Base-by-base conservation (phyloP, 495 filamentous ascomycete species). In the Penicillium manginii region DNA sequence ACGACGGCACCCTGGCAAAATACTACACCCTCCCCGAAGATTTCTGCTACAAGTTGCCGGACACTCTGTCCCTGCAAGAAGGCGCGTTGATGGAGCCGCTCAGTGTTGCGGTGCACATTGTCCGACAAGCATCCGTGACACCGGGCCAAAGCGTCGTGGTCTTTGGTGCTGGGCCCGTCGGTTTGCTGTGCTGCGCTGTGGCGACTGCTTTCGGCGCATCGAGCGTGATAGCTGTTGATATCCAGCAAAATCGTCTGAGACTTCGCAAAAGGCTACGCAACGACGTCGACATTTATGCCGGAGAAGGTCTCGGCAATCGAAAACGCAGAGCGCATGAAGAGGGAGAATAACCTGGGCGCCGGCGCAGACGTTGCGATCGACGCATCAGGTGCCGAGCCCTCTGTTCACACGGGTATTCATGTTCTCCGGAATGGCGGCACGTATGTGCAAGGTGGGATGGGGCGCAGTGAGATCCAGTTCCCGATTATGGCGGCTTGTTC, bases 401-500 rank as follows among this genome's bases (percentile, higher is more conserved):
- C 77, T 9, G 78, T 86, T 17, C 75, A 82, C 60, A 79, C 79
- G 0, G 83, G 81, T 7, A 78, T 84, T 26, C 74, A 83, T 54
- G 77, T 78, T 29, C 66, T 82, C 10, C 78, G 76, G 35, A 74
- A 71, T 52, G 83, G 83, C 9, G 83, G 84, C 12, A 84, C 77
- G 6, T 86, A 82, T 58, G 83, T 87, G 3, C 84, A 88, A 64
- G 83, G 79, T 43, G 85, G 84, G 15, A 82, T 87, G 79, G 84
- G 83, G 0, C 78, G 78, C 48, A 78, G 77, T 59, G 81, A 84
- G 64, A 79, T 84, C 45, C 67, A 61, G 2, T 83, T 85, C 64
- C 83, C 84, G 1, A 85, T 86, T 58, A 83, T 80, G 67, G 78
- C 75, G 2, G 76, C 78, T n/a, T 83, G 78, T 64, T 79, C 78